Evolutionary conservation across 1,139 yeast species (phyloP), one percentile per base, ranked within the genome.

Genomic region (Candida glucosophila): DNA sequence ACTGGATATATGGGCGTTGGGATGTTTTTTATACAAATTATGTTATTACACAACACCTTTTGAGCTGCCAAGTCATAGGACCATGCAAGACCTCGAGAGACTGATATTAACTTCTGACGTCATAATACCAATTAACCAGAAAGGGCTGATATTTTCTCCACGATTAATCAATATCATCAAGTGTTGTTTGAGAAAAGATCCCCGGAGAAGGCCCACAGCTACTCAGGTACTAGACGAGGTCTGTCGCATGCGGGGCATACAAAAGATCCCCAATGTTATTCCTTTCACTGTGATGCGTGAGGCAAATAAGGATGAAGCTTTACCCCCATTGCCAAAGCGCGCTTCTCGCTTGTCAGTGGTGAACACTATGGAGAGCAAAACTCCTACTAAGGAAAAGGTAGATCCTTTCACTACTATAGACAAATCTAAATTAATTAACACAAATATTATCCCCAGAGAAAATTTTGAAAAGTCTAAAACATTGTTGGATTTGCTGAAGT

Each of bases 11-110:
- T 90, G 98, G 98, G 98, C 98, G 1, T 58, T 90, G 31, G 98
- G 98, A 9, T 75, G 88, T 15, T 81, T 92, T 39, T 60, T 90
- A 28, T 90, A 88, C 60, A 90, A 92, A 50, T 59, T 90, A 30
- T 82, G 97, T 48, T 90, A 82, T 54, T 90, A 83, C 51, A 88
- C 86, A 1, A 90, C 98, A 0, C 98, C 98, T 1, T 90, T 90
- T 51, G 98, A 90, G 53, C 70, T 71, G 49, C 75, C 78, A 8
- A 36, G 34, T 13, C 69, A 63, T 19, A 34, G 40, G 4, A 44
- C 58, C 4, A 40, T 64, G 24, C 52, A 50, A 18, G 69, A 64
- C 24, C 43, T 64, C 48, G 70, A 64, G 35, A 36, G 32, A n/a
- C 49, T 47, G 37, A 64, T 64, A 20, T 40, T 63, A 23, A 47